These are phyloP conservation scores for Gnomoniopsis sp. DNA, from an alignment of 2,329 filamentous ascomycete genomes.

Conservation along the genomic window DNA sequence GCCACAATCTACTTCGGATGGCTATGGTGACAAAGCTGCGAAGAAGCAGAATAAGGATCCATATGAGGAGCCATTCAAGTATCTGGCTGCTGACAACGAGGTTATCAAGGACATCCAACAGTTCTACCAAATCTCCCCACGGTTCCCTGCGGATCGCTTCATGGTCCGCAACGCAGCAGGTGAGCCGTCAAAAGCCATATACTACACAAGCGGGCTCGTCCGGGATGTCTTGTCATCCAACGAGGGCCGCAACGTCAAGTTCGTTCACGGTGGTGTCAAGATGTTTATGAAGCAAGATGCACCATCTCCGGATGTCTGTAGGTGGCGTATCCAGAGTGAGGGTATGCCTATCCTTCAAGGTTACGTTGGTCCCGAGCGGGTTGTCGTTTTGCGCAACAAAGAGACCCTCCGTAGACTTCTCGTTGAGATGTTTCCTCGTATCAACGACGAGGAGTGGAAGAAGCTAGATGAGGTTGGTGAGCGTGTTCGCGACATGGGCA, in stretches of 20 bases:
- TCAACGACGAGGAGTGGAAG: conserved; percentile 70
- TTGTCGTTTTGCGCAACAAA: conserved; percentile 72
- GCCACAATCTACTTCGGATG: conserved; percentile 23
- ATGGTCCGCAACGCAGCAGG: conserved; percentile 93
- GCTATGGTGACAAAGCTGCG: conserved; percentile 25
- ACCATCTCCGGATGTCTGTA: conserved; percentile 79
- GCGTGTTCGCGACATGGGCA: conserved; percentile 71
- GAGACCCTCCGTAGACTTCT: conserved; percentile 79
- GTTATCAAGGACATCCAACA: conserved; percentile 73
- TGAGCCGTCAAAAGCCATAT: conserved; percentile 88
- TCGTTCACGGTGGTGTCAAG: conserved; percentile 94
- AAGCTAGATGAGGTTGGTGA: conserved; percentile 85
- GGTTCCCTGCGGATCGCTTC: conserved; percentile 87
- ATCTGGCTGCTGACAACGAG: conserved; percentile 68
- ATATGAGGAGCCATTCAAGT: conserved; percentile 93
- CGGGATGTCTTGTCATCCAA: conserved; percentile 84
- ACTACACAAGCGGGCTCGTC: conserved; percentile 85
- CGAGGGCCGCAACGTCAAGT: conserved; percentile 87
- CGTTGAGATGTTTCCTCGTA: conserved; percentile 94
- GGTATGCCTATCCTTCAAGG: conserved; percentile 87
- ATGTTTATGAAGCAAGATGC: conserved; percentile 99
- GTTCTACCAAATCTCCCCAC: conserved; percentile 81
- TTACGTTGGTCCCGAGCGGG: conserved; percentile 76
- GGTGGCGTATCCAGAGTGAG: conserved; percentile 94
- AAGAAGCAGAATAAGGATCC: conserved; percentile 47